Evolutionary conservation across 176 grass and related monocot species (phyloP).

Genomic region (Dactylis glomerata): DNA sequence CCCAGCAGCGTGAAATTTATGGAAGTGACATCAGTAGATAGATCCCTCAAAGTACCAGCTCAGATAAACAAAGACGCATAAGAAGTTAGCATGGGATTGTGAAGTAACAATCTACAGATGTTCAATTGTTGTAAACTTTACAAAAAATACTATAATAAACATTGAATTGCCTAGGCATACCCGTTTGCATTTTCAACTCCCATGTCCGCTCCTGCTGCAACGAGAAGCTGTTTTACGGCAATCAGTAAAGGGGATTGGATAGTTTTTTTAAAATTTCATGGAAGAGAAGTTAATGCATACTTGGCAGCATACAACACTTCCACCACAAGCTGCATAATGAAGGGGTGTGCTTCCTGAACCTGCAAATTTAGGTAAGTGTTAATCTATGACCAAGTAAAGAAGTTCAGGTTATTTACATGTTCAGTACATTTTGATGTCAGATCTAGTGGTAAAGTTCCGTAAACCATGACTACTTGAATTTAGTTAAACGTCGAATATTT

Average conservation of each 20-base stretch:
- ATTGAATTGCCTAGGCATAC: slow-evolving; percentile 32
- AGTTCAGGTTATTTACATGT: neutral
- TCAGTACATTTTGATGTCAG: neutral
- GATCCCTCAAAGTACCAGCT: neutral
- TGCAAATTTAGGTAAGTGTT: slow-evolving; percentile 40
- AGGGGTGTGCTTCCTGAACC: slow-evolving; percentile 88
- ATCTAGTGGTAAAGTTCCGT: slow-evolving; percentile 6
- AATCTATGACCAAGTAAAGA: slow-evolving; percentile 13
- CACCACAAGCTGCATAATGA: slow-evolving; percentile 94
- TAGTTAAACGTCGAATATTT: neutral
- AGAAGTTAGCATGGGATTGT: neutral
- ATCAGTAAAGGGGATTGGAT: slow-evolving; percentile 32
- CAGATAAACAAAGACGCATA: neutral
- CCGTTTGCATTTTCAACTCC: slow-evolving; percentile 71
- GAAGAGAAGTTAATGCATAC: slow-evolving; percentile 51
- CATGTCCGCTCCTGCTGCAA: slow-evolving; percentile 81
- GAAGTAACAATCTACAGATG: neutral
- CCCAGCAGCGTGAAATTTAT: neutral
- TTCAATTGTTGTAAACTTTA: neutral
- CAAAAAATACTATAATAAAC: slow-evolving; percentile 19
- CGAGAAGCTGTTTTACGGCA: slow-evolving; percentile 65
- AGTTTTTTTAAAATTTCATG: slow-evolving; percentile 15
- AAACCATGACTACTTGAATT: slow-evolving; percentile 7
- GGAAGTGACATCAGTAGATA: neutral
- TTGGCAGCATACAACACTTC: slow-evolving; percentile 88